Base-by-base conservation (phyloP, 352 stramenopile species). In the Pythium brassicae region DNA sequence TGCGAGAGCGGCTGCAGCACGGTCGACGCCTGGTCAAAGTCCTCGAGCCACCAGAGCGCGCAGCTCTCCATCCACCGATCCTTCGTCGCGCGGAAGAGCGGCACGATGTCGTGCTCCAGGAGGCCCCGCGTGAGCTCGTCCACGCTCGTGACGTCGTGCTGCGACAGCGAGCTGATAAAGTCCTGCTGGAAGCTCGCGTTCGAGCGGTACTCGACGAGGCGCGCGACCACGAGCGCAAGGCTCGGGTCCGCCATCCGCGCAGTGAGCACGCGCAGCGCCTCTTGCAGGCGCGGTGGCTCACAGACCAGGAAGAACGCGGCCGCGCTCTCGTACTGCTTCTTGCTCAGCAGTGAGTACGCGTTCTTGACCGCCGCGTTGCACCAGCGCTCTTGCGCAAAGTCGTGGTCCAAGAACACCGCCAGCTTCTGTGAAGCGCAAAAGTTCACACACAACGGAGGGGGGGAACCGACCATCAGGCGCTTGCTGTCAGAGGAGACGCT, bases 271-370 rank as follows among this genome's bases (percentile, higher is more conserved):
- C 96, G 89, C 53, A 98, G 62, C 4, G 94, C 86, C 52, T 96
- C 92, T 74, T 98, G 93, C 26, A 97, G 72, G 15, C 93, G 87
- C 20, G 93, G 93, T 3, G 95, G 95, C 47, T 98, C 78, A 46
- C 89, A 86, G 22, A 98, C 62, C 20, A 98, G 69, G 69, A 98
- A 98, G 61, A 98, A 98, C 6, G 89, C 82, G 11, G 92, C 84
- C 12, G 93, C 94, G 12, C 72, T 66, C 51, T 86, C 71, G 65
- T 97, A 98, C 45, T 93, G 87, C 32, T 96, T 92, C 64, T 98
- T 98, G 34, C 87, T 78, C 11, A 98, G 70, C 43, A 98, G 67
- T 45, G 93, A 97, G 67, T 97, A 98, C 8, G 93, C 95, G 67
- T 98, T 98, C 55, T 96, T 97, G 44, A 97, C 85, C 14, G 92